These are phyloP conservation scores for Hypsizygus marmoreus DNA, from an alignment of 768 basidiomycete genomes.

Conservation along the genomic window DNA sequence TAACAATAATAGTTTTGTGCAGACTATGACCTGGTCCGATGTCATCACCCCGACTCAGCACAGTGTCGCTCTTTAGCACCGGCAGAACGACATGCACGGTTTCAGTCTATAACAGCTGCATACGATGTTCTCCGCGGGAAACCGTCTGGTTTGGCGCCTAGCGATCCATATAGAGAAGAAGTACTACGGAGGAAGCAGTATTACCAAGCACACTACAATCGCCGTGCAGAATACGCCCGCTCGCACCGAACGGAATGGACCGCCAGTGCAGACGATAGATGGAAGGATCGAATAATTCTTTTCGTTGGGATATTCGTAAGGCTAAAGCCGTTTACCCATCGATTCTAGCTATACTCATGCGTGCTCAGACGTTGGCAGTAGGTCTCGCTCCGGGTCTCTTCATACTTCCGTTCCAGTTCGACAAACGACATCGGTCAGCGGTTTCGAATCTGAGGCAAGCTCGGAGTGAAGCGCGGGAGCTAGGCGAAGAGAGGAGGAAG, in stretches of 20 bases:
- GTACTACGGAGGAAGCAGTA: slow-evolving; percentile 50
- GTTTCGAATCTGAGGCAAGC: slow-evolving; percentile 61
- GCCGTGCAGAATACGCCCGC: slow-evolving; percentile 17
- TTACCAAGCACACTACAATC: slow-evolving; percentile 33
- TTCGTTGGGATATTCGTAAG: slow-evolving; percentile 50
- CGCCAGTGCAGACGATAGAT: slow-evolving; percentile 43
- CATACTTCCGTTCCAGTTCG: slow-evolving; percentile 33
- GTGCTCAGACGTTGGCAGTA: slow-evolving; percentile 40
- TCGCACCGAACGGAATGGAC: slow-evolving; percentile 23
- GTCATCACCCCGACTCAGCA: slow-evolving; percentile 71
- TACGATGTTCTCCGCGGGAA: slow-evolving; percentile 58
- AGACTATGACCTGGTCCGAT: slow-evolving; percentile 77
- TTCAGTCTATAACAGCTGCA: slow-evolving; percentile 64
- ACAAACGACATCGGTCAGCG: slow-evolving; percentile 52
- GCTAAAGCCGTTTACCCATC: slow-evolving; percentile 2
- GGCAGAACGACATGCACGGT: slow-evolving; percentile 54
- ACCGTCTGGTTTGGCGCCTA: slow-evolving; percentile 20
- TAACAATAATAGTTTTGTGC: slow-evolving; percentile 1
- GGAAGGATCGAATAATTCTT: slow-evolving; percentile 54
- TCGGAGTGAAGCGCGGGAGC: slow-evolving; percentile 53
- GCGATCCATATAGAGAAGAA: slow-evolving; percentile 52
- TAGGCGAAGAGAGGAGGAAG: slow-evolving; percentile 54
- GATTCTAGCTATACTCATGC: background rate
- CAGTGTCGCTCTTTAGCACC: slow-evolving; percentile 41
- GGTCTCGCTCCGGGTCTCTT: slow-evolving; percentile 48